These are phyloP conservation scores for Neostapfia colusana DNA, from an alignment of 176 grass and related monocot genomes.

Conservation along the genomic window DNA sequence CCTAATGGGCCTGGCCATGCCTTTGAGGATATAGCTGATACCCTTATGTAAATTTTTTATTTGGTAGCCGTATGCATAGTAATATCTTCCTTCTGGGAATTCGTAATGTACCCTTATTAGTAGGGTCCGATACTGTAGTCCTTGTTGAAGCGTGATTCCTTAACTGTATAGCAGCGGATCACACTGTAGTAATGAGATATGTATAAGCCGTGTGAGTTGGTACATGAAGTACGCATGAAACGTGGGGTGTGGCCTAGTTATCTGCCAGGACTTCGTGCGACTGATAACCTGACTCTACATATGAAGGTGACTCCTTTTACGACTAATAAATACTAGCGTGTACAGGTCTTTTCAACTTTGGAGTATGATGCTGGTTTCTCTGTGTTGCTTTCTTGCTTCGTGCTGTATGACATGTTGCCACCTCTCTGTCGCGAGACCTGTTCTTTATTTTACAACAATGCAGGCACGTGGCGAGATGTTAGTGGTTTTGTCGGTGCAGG, in stretches of 20 bases:
- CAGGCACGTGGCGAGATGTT: not conserved
- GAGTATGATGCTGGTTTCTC: not conserved
- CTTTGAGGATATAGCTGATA: conserved; percentile 14
- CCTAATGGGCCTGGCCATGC: not conserved
- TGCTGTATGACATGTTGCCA: not conserved
- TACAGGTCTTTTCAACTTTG: not conserved
- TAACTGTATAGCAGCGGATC: not conserved
- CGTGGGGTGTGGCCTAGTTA: not conserved
- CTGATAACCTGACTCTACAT: not conserved
- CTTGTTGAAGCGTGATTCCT: not conserved
- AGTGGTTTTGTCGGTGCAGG: conserved; percentile 31
- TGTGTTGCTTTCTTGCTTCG: too few species aligned
- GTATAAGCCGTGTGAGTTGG: not conserved
- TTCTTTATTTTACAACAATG: not conserved
- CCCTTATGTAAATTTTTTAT: not conserved
- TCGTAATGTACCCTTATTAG: not conserved
- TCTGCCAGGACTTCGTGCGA: not conserved
- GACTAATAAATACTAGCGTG: too few species aligned
- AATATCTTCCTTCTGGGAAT: not conserved
- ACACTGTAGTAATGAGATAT: not conserved
- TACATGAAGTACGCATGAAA: not conserved
- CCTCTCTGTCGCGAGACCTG: not conserved
- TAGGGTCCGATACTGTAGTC: not conserved
- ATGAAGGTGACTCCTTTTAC: not conserved
- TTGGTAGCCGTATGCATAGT: not conserved